Evolutionary conservation across 2,329 filamentous ascomycete species (phyloP).

Genomic region (Venturia carpophila): DNA sequence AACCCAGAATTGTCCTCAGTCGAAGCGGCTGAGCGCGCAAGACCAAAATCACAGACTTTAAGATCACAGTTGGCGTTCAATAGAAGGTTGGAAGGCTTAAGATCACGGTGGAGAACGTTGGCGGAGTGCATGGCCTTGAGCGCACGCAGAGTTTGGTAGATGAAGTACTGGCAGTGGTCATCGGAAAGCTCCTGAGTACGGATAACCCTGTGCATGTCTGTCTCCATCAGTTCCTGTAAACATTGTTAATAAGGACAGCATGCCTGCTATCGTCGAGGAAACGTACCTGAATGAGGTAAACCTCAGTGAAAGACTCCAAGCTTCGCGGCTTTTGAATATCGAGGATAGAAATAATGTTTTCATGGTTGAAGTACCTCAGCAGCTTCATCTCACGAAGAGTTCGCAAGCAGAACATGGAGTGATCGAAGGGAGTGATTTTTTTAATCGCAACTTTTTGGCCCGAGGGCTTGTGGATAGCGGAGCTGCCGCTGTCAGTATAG

Average conservation of each 20-base stretch:
- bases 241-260: background rate
- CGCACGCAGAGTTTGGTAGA: conserved; percentile 96
- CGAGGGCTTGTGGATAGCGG: conserved; percentile 94
- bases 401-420: conserved; percentile 96
- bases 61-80: conserved; percentile 98
- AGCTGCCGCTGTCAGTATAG: conserved; percentile 47
- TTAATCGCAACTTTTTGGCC: conserved; percentile 99
- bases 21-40: conserved; percentile 89
- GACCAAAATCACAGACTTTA: conserved; percentile 97
- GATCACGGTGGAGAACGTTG: conserved; percentile 91
- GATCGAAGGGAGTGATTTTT: conserved; percentile 99
- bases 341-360: conserved; percentile 99
- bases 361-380: conserved; percentile 96
- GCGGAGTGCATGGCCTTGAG: conserved; percentile 99
- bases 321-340: conserved; percentile 97
- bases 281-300: conserved; percentile 89
- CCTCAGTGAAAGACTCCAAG: conserved; percentile 94
- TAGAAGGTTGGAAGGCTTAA: conserved; percentile 95
- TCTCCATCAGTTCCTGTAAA: conserved; percentile 93
- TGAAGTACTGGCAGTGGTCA: conserved; percentile 99
- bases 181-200: conserved; percentile 97
- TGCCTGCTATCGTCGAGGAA: background rate
- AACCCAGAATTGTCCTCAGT: conserved; percentile 99
- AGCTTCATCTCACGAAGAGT: conserved; percentile 99
- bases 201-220: conserved; percentile 98